phyloP scores from a whole-genome alignment of 139 green algal species.

The Pycnococcus provasolii region DNA sequence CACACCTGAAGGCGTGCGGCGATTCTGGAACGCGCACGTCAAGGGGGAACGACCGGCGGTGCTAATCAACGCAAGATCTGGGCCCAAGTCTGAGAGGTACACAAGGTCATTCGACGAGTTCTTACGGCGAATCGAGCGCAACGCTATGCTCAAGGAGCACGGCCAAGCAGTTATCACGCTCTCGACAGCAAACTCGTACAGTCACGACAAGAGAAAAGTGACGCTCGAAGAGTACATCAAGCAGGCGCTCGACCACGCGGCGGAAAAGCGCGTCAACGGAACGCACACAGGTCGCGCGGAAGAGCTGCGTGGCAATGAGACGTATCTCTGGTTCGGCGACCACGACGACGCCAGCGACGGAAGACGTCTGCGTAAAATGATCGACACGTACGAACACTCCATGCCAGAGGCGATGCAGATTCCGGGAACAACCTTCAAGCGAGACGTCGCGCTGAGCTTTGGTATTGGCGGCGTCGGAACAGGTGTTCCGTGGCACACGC shows the following conservation, averaged over 20 bases:
- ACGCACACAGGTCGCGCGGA: background rate
- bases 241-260: background rate
- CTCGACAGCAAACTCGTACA: conserved; percentile 10
- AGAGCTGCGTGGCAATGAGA: background rate
- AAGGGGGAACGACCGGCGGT: too few species aligned
- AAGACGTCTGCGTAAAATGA: too few species aligned
- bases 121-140: too few species aligned
- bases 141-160: background rate
- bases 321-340: conserved; percentile 14
- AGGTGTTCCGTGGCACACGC: conserved; percentile 8
- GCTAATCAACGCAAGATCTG: too few species aligned
- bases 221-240: conserved; percentile 6
- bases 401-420: background rate
- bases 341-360: background rate
- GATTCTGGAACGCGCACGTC: too few species aligned
- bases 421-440: too few species aligned
- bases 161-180: conserved; percentile 2
- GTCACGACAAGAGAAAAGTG: background rate
- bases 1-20: too few species aligned
- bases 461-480: background rate
- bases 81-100: too few species aligned
- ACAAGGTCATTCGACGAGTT: too few species aligned
- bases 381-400: background rate
- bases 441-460: conserved; percentile 3
- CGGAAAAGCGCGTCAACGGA: too few species aligned